Evolutionary conservation across 495 filamentous ascomycete species (phyloP), one percentile per base, ranked within the genome.

Genomic region (Aspergillus leporis): DNA sequence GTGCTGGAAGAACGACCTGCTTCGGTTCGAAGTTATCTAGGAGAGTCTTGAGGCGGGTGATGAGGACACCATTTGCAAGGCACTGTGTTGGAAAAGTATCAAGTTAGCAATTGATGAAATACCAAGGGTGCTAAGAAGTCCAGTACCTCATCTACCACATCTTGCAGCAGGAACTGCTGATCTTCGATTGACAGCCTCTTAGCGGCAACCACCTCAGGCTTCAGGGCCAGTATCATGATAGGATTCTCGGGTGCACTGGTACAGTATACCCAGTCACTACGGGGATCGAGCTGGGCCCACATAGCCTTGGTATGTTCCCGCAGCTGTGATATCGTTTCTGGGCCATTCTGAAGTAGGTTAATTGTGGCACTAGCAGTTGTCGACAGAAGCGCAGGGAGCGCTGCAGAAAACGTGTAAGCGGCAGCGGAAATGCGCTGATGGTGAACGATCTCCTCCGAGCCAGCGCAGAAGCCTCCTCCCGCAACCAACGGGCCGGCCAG

Each of bases 401-500:
- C 94, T 12, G 94, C 94, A 46, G 92, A 97, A 78, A 89, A 98
- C 10, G 93, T 97, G 70, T 97, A 98, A 4, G 93, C 86, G 6
- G 90, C 82, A 30, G 92, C 88, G 16, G 89, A 90, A 65, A 98
- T 90, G 58, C 94, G 91, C 72, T 98, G 94, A 67, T 98, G 94
- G 72, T 94, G 91, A 18, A 97, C 88, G 38, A 98, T 90, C 68
- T 97, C 94, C 53, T 85, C 83, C 30, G 86, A 85, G 22, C 93
- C 92, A 36, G 92, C 91, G 70, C 94, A 98, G 79, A 98, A 98
- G 30, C 94, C 94, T 57, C 94, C 94, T 46, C 92, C 94, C 12
- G 90, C 92, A 68, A 93, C 92, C 45, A 98, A 81, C 18, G 92
- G 87, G 30, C 95, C 92, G 13, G 94, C 88, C 31, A 98, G 83